These are phyloP conservation scores for Cyberlindnera suaveolens DNA, from an alignment of 805 yeast genomes.

Conservation along the genomic window DNA sequence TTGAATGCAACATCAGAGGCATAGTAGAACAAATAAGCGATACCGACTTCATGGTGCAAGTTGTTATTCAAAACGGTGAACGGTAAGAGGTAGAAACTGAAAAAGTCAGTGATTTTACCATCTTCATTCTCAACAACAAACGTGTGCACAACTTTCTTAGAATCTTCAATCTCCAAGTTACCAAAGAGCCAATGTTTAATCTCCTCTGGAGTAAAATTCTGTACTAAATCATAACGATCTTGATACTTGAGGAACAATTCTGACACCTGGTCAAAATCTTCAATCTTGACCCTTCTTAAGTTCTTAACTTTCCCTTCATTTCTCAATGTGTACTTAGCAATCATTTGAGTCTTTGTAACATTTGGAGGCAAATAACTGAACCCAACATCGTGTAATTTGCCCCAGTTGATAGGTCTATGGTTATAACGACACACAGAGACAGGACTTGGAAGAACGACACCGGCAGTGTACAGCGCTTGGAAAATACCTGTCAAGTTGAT, in stretches of 20 bases:
- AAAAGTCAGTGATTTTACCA: constrained; percentile 76
- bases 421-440: constrained; percentile 81
- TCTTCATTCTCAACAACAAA: constrained; percentile 61
- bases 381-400: constrained; percentile 82
- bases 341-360: constrained; percentile 65
- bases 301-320: constrained; percentile 44
- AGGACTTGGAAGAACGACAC: constrained; percentile 89
- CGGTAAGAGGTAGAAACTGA: constrained; percentile 85
- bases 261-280: constrained; percentile 62
- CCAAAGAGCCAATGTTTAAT: constrained; percentile 79
- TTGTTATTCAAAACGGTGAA: constrained; percentile 71
- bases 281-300: constrained; percentile 41
- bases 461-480: constrained; percentile 96
- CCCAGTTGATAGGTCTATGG: constrained; percentile 93
- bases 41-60: constrained; percentile 60
- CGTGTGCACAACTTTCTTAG: constrained; percentile 54
- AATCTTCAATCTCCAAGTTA: constrained; percentile 28
- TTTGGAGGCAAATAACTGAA: constrained; percentile 74
- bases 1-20: constrained; percentile 62
- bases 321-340: constrained; percentile 59
- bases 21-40: constrained; percentile 87
- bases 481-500: constrained; percentile 80
- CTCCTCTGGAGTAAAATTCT: constrained; percentile 62
- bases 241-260: constrained; percentile 59
- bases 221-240: constrained; percentile 64